Evolutionary conservation across 2,329 filamentous ascomycete genomes (phyloP).

Genomic region (Verticillium nonalfalfae): DNA sequence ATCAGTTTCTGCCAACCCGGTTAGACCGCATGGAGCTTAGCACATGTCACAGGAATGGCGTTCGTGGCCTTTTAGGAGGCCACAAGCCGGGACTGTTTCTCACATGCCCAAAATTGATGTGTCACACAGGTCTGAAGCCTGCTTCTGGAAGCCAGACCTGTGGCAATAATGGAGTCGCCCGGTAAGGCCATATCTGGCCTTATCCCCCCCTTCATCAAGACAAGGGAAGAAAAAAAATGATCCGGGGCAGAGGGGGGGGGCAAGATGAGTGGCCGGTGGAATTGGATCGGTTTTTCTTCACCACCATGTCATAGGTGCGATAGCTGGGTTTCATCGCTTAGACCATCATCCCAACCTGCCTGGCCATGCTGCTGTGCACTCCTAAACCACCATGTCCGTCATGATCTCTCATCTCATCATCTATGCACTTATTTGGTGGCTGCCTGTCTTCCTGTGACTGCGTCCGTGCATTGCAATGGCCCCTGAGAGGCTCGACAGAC

Average conservation of each 20-base stretch:
- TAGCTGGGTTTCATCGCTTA: neutral
- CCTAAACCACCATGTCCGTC: neutral
- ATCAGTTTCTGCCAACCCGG: too few species aligned
- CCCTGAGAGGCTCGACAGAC: neutral
- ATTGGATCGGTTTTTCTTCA: neutral
- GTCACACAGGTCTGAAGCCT: neutral
- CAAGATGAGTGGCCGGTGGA: neutral
- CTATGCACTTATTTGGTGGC: neutral
- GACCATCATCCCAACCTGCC: neutral
- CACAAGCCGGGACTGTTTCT: neutral
- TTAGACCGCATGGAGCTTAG: neutral
- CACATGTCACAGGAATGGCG: neutral
- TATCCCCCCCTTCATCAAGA: neutral
- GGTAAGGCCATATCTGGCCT: neutral
- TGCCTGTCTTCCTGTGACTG: neutral
- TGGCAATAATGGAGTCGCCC: neutral
- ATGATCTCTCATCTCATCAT: neutral
- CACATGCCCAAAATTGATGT: neutral
- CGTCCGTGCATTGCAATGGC: neutral
- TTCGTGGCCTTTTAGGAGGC: neutral
- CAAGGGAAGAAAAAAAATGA: neutral
- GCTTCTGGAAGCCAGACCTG: neutral
- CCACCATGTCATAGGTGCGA: neutral
- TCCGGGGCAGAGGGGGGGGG: neutral
- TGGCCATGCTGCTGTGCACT: neutral